Evolutionary conservation across 2,329 filamentous ascomycete species (phyloP).

Genomic region (Paraconiothyrium sp.): DNA sequence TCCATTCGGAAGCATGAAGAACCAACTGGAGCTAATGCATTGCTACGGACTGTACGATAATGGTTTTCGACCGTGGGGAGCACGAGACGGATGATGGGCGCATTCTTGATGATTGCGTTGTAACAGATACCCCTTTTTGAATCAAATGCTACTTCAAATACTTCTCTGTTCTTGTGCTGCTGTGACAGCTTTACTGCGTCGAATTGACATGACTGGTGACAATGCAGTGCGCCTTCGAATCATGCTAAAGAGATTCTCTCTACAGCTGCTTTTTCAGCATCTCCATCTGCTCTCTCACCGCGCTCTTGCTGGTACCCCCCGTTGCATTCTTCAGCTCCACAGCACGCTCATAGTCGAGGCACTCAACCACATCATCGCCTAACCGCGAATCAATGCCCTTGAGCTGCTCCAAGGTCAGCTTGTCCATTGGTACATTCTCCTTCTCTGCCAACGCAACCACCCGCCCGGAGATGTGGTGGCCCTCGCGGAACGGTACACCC

Average conservation of each 20-base stretch:
- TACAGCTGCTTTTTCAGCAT: constrained; percentile 57
- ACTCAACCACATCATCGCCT: constrained; percentile 73
- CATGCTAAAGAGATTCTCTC: constrained; percentile 9
- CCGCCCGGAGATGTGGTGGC: constrained; percentile 79
- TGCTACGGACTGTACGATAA: constrained; percentile 8
- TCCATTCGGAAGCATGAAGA: background rate
- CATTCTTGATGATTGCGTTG: constrained; percentile 12
- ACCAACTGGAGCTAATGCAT: background rate
- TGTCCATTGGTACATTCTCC: constrained; percentile 72
- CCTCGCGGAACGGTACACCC: constrained; percentile 80
- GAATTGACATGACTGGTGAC: too few relatives aligned
- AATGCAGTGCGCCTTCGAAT: background rate
- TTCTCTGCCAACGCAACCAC: constrained; percentile 78
- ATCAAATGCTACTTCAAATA: constrained; percentile 8
- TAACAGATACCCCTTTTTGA: constrained; percentile 13
- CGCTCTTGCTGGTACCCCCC: constrained; percentile 79
- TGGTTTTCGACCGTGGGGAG: background rate
- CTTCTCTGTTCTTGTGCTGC: background rate
- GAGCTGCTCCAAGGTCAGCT: constrained; percentile 72
- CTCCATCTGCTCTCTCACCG: constrained; percentile 71
- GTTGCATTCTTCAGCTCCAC: constrained; percentile 81
- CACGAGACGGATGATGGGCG: constrained; percentile 5
- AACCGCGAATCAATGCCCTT: constrained; percentile 75
- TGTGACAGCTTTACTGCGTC: background rate
- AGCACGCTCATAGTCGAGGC: constrained; percentile 83